A percentile compares a stretch with the other conserved stretches of the same genome.
phyloP scores from a whole-genome alignment of 2,329 filamentous ascomycete species.

The Ophiosphaerella korrae region DNA sequence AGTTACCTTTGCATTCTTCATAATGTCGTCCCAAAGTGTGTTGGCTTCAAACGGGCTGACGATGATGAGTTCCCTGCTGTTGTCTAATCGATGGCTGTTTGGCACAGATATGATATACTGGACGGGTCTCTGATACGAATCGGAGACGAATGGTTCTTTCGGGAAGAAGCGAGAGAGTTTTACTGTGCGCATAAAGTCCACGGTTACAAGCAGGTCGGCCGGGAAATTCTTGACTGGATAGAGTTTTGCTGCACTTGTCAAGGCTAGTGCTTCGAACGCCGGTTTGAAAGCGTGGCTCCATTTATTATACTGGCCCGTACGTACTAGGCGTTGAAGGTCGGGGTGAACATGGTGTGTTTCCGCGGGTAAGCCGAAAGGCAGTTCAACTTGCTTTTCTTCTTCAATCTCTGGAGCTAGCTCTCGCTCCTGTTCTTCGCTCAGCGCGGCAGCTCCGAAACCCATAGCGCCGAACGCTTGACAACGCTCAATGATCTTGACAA shows the following conservation, averaged over 20 bases:
- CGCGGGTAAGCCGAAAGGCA: slow-evolving; percentile 50
- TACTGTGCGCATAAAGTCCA: slow-evolving; percentile 59
- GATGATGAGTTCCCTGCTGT: slow-evolving; percentile 51
- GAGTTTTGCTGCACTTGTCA: slow-evolving; percentile 48
- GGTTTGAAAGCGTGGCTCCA: slow-evolving; percentile 46
- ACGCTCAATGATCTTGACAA: slow-evolving; percentile 22
- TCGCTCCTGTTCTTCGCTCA: slow-evolving; percentile 71
- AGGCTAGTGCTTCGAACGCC: slow-evolving; percentile 53
- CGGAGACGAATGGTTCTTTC: slow-evolving; percentile 27
- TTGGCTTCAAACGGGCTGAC: slow-evolving; percentile 68
- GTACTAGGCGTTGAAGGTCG: slow-evolving; percentile 51
- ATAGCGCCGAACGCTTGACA: slow-evolving; percentile 34
- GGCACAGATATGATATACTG: slow-evolving; percentile 57
- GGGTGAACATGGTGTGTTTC: slow-evolving; percentile 51
- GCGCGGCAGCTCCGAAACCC: slow-evolving; percentile 40
- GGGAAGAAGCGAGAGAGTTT: slow-evolving; percentile 12
- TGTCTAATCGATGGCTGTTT: neutral
- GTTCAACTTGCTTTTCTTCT: slow-evolving; percentile 61
- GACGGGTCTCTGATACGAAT: slow-evolving; percentile 59
- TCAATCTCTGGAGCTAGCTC: slow-evolving; percentile 70
- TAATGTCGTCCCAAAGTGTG: slow-evolving; percentile 51
- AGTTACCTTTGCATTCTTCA: slow-evolving; percentile 36
- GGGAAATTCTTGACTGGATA: slow-evolving; percentile 48
- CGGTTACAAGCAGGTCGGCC: slow-evolving; percentile 52
- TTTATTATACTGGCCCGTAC: slow-evolving; percentile 38